These are phyloP conservation scores for Cucurbita maxima DNA, from an alignment of 306 rosid species.

Conservation along the genomic window DNA sequence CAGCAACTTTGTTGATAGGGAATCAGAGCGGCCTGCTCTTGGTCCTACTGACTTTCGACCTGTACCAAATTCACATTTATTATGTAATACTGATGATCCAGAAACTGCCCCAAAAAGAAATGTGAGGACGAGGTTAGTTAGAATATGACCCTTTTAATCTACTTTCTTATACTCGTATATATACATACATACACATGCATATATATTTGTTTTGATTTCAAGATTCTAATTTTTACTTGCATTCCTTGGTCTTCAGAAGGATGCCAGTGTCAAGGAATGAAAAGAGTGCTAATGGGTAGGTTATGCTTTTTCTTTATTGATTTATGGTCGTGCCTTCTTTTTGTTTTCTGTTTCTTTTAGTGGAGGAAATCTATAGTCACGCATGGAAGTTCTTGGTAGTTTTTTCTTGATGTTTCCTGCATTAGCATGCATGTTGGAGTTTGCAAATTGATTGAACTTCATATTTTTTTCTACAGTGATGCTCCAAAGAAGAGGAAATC, in stretches of 20 bases:
- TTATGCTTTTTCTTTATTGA: background rate
- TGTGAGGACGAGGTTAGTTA: conserved; percentile 29
- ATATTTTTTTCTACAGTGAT: conserved; percentile 20
- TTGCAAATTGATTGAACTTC: background rate
- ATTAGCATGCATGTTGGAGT: background rate
- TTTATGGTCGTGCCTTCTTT: background rate
- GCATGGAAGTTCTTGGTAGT: background rate
- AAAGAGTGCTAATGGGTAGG: conserved; percentile 13
- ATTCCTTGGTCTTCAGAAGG: background rate
- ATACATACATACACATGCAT: too few species aligned
- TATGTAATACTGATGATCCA: conserved; percentile 11
- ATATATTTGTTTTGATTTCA: background rate
- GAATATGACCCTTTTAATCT: background rate
- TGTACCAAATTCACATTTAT: conserved; percentile 12
- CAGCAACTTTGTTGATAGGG: conserved; percentile 76
- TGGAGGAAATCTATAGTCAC: background rate
- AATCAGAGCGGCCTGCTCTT: conserved; percentile 73
- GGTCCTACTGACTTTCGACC: conserved; percentile 51
- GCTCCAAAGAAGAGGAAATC: conserved; percentile 19
- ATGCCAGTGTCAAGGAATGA: background rate
- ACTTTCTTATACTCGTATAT: background rate
- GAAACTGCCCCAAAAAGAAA: conserved; percentile 16
- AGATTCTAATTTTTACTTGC: conserved; percentile 5
- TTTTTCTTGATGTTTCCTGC: background rate
- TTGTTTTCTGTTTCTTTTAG: background rate